Conservation (phyloP, 805 yeast genomes). For the Metschnikowia colocasiae region DNA sequence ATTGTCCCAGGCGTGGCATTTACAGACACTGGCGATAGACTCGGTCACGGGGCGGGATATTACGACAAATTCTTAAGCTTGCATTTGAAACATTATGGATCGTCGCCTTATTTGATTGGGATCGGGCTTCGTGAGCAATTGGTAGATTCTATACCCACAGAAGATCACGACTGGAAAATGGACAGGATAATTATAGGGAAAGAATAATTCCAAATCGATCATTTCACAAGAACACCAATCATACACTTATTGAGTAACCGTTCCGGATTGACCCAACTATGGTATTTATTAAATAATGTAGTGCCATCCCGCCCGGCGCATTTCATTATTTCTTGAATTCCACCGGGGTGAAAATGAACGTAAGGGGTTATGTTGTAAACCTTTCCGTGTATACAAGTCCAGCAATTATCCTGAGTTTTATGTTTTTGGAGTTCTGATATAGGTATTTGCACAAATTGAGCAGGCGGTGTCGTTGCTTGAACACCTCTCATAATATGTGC, state of each 20-base stretch:
- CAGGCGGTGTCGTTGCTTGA: slow-evolving; percentile 50
- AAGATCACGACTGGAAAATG: slow-evolving; percentile 59
- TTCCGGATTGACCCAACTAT: slow-evolving; percentile 76
- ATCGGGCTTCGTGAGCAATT: slow-evolving; percentile 65
- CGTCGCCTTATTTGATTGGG: slow-evolving; percentile 51
- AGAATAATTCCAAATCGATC: not conserved
- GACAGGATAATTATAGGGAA: slow-evolving; percentile 50
- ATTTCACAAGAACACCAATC: slow-evolving; percentile 49
- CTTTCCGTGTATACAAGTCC: slow-evolving; percentile 78
- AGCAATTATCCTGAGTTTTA: slow-evolving; percentile 60
- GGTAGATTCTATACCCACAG: slow-evolving; percentile 50
- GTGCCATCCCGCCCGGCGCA: slow-evolving; percentile 88
- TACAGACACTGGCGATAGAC: slow-evolving; percentile 46
- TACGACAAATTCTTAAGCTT: slow-evolving; percentile 62
- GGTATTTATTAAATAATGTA: slow-evolving; percentile 64
- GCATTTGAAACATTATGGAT: slow-evolving; percentile 15
- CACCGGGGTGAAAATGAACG: slow-evolving; percentile 89
- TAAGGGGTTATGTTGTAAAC: slow-evolving; percentile 88
- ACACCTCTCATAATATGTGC: slow-evolving; percentile 53
- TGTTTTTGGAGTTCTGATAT: slow-evolving; percentile 60
- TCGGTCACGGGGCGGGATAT: slow-evolving; percentile 94
- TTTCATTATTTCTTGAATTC: slow-evolving; percentile 68
- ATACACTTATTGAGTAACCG: slow-evolving; percentile 73
- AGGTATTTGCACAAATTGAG: slow-evolving; percentile 45
- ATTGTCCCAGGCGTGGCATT: slow-evolving; percentile 87